phyloP scores from a whole-genome alignment of 352 stramenopile species.

The Globisporangium lucens region DNA sequence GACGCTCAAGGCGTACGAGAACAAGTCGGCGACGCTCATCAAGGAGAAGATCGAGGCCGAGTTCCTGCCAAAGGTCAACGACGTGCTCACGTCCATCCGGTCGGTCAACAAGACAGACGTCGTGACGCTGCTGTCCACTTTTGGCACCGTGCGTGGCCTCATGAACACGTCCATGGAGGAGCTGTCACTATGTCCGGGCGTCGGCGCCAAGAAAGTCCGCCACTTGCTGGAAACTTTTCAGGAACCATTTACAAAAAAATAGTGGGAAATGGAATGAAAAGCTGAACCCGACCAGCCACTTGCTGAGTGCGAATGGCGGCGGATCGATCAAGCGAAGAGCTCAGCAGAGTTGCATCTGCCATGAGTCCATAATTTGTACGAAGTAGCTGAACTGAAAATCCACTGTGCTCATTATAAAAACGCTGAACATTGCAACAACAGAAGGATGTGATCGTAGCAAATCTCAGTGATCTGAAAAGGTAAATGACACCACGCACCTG shows the following conservation, averaged over 20 bases:
- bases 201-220: constrained; percentile 94
- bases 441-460: background rate
- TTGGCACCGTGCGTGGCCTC: constrained; percentile 84
- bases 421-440: background rate
- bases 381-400: background rate
- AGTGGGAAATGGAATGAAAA: background rate
- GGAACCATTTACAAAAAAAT: constrained; percentile 87
- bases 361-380: too few relatives aligned
- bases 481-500: too few relatives aligned
- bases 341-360: background rate
- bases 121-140: constrained; percentile 90
- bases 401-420: background rate
- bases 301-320: background rate
- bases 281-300: background rate
- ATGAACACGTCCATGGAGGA: constrained; percentile 92
- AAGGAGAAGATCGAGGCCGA: constrained; percentile 92
- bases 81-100: constrained; percentile 88
- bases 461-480: background rate
- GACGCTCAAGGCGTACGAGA: constrained; percentile 95
- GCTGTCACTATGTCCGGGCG: constrained; percentile 90
- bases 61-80: constrained; percentile 88
- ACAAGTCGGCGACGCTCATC: constrained; percentile 93
- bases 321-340: background rate
- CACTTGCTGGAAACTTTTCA: constrained; percentile 93
- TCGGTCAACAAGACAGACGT: constrained; percentile 97